These are phyloP conservation scores for Hortiboletus flavorubellus DNA, from an alignment of 768 basidiomycete species.

Conservation along the genomic window DNA sequence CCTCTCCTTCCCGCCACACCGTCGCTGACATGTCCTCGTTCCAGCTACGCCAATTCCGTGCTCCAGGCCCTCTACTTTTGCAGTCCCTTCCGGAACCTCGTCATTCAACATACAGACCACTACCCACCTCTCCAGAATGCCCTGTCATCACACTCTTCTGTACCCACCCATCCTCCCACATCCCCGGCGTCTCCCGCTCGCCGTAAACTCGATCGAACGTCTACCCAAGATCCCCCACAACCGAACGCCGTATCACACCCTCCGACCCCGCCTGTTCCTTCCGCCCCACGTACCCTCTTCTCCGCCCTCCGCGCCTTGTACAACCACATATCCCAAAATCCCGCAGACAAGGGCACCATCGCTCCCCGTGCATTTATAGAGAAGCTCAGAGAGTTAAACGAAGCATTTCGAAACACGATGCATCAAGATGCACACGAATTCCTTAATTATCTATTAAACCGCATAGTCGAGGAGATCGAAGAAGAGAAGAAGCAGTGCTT, in stretches of 20 bases:
- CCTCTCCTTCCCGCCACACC: slow-evolving; percentile 1
- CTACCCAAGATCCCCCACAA: slow-evolving; percentile 34
- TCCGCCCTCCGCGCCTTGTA: slow-evolving; percentile 94
- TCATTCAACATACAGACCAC: slow-evolving; percentile 64
- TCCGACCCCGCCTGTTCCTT: slow-evolving; percentile 46
- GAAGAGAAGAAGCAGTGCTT: slow-evolving; percentile 53
- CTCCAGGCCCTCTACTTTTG: slow-evolving; percentile 97
- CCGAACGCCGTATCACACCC: slow-evolving; percentile 27
- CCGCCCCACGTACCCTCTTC: slow-evolving; percentile 73
- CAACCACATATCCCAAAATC: slow-evolving; percentile 74
- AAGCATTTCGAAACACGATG: slow-evolving; percentile 83
- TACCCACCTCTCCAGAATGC: slow-evolving; percentile 39
- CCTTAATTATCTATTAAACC: slow-evolving; percentile 89
- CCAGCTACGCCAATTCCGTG: slow-evolving; percentile 97
- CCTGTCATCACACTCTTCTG: slow-evolving; percentile 21
- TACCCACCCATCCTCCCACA: slow-evolving; percentile 19
- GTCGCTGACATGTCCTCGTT: slow-evolving; percentile 19
- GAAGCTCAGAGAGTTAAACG: slow-evolving; percentile 91
- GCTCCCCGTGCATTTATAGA: slow-evolving; percentile 90
- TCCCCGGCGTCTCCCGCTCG: slow-evolving; percentile 37
- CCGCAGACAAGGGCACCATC: slow-evolving; percentile 77
- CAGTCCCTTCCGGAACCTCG: slow-evolving; percentile 85
- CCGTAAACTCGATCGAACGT: slow-evolving; percentile 58
- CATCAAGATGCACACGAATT: slow-evolving; percentile 99
- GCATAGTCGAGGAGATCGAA: slow-evolving; percentile 90